These are phyloP conservation scores for Capillidium heterosporum DNA, from an alignment of 371 early-diverging fungal species.

Conservation along the genomic window DNA sequence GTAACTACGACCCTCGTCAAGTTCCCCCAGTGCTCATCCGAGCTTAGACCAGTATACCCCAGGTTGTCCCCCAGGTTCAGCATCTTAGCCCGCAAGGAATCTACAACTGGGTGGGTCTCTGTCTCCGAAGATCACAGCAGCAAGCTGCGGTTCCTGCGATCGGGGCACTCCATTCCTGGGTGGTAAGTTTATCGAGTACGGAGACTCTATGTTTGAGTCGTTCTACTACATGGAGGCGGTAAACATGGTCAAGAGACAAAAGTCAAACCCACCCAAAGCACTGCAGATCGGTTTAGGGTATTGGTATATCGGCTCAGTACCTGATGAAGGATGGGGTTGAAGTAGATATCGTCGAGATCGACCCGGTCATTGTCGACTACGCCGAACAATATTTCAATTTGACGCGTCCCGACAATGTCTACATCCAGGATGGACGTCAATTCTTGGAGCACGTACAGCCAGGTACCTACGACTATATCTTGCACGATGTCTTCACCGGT, in stretches of 20 bases:
- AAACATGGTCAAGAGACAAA: neutral
- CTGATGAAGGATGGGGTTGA: slow-evolving; percentile 27
- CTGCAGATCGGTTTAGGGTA: slow-evolving; percentile 38
- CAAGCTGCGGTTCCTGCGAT: slow-evolving; percentile 41
- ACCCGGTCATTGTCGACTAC: slow-evolving; percentile 38
- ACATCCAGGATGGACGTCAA: slow-evolving; percentile 38
- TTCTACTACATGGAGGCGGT: slow-evolving; percentile 56
- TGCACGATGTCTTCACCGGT: slow-evolving; percentile 81
- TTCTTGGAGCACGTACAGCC: neutral
- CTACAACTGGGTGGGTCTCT: slow-evolving; percentile 49
- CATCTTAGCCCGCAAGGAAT: slow-evolving; percentile 40
- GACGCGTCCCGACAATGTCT: slow-evolving; percentile 23
- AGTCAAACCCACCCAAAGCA: neutral
- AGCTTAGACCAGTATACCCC: neutral
- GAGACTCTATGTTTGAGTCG: slow-evolving; percentile 45
- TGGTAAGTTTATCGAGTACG: slow-evolving; percentile 33
- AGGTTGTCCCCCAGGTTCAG: slow-evolving; percentile 11
- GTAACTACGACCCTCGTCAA: slow-evolving; percentile 9
- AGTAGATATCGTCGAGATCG: slow-evolving; percentile 62
- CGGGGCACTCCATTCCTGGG: slow-evolving; percentile 71
- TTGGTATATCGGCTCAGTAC: slow-evolving; percentile 52
- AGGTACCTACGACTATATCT: slow-evolving; percentile 45
- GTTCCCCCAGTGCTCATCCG: slow-evolving; percentile 5
- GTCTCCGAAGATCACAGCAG: slow-evolving; percentile 30
- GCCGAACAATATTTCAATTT: slow-evolving; percentile 46